Evolutionary conservation across 2,329 filamentous ascomycete genomes (phyloP), one percentile per base, ranked within the genome.

Genomic region (Fusarium pilosicola): DNA sequence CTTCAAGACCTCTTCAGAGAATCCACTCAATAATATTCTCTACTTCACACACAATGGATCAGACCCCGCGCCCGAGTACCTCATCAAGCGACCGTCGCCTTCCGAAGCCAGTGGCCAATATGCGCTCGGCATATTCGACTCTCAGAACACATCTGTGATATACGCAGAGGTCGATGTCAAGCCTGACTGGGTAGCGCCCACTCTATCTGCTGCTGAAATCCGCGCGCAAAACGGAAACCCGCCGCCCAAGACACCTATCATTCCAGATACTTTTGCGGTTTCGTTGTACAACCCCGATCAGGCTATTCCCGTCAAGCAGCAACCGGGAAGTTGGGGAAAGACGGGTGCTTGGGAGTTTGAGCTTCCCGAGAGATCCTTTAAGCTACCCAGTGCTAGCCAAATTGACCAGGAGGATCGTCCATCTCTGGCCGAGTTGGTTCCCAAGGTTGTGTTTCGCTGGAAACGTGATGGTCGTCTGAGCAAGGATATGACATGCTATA

Each of bases 261-360:
- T 94, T 34, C 95, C 96, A 0, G 91, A 92, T 64, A 86, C 90
- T 60, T 97, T 98, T 81, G 87, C 88, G n/a, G 88, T 98, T 44
- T 92, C 96, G 77, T 90, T 99, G 7, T 98, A 98, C 86, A 96
- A 97, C 80, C 96, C 96, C 0, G 96, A 98, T 80, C 94, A 96
- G 82, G 88, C 93, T 76, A 86, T 98, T 26, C 77, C 86, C 2
- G 88, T 98, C 41, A 91, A 88, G 76, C 89, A 91, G 77, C 90
- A 93, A 75, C 88, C 91, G 45, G 92, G 93, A 39, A 91, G 92
- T 69, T 97, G 95, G 92, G 95, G 92, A 70, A 92, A 91, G 68
- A 91, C 91, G 20, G 90, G 94, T 59, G 89, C 90, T 61, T 99
- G 96, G 92, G 94, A 96, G 73, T 98, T 99, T 82, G 94, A 96